Evolutionary conservation across 2,329 filamentous ascomycete genomes (phyloP).

Genomic region (Trichoderma atroviride): DNA sequence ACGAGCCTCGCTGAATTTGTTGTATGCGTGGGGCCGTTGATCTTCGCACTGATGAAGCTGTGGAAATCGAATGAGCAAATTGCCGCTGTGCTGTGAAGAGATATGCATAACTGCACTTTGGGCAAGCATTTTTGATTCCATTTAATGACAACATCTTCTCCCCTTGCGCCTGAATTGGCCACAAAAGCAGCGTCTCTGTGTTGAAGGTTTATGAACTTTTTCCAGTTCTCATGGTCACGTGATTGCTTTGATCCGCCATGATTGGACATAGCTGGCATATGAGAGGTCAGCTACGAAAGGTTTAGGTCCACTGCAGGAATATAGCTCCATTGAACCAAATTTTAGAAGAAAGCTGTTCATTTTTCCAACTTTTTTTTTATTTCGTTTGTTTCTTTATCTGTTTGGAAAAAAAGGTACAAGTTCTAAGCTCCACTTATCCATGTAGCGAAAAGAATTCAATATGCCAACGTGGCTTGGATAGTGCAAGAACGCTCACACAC

Average conservation of each 20-base stretch:
- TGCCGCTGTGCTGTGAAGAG: conserved; percentile 28
- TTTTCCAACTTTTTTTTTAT: background rate
- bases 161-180: conserved; percentile 30
- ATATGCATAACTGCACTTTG: conserved; percentile 33
- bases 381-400: background rate
- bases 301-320: conserved; percentile 5
- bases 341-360: background rate
- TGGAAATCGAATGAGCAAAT: conserved; percentile 27
- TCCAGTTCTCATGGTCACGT: conserved; percentile 37
- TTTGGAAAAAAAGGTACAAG: background rate
- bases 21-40: conserved; percentile 28
- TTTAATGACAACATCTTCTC: conserved; percentile 42
- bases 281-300: conserved; percentile 26
- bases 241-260: conserved; percentile 23
- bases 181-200: conserved; percentile 23
- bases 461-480: conserved; percentile 1
- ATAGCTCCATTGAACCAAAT: background rate
- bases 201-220: conserved; percentile 32
- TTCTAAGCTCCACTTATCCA: background rate
- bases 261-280: conserved; percentile 26
- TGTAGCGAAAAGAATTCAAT: background rate
- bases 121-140: conserved; percentile 40
- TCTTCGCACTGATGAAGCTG: conserved; percentile 29
- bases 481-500: conserved; percentile 17
- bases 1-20: conserved; percentile 31